Base-by-base conservation (phyloP, 2,329 filamentous ascomycete genomes). In the Fusarium oligoseptatum region DNA sequence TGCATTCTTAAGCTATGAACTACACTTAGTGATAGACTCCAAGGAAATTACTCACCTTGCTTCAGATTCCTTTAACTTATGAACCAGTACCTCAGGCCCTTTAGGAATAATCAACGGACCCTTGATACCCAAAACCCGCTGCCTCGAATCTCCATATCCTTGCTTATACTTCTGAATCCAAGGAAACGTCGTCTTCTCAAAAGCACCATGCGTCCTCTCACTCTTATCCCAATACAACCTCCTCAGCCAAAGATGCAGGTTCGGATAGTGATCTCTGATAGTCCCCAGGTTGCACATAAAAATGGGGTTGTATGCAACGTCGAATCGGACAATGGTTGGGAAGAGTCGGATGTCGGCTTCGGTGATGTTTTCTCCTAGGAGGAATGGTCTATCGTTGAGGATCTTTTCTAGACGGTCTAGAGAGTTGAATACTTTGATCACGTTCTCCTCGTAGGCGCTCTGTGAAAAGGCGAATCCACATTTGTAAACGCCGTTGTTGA, bases 311-410 rank as follows among this genome's bases (percentile, higher is more conserved):
- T 94, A 94, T 1, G 91, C 92, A 1, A 88, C 85, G 72, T 95
- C 93, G 76, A 94, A 94, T 3, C 92, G 88, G 14, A 88, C 83
- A 43, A 93, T 87, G 0, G 92, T 94, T 1, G 91, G 90, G 79
- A 88, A 93, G 15, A 94, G 83, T 11, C 92, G 85, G 39, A 94
- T 87, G 77, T 94, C 93, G 0, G 91, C 90, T 79, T 94, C 93
- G 1, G 92, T 94, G 66, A 94, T 83, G 58, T 86, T 74, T 4
- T 89, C 80, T 1, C 92, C 93, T 37, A 94, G 89, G 41, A 93
- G 86, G 78, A 90, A 94, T 0, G 87, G 88, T 2, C 86, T 82
- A 9, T 82, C 81, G 6, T 75, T 64, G 2, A 94, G 86, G 60
- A 91, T 86, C 1, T 80, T 79, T 76, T 95, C 93, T 8, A 93